phyloP scores from a whole-genome alignment of 139 green algal species.

The Coelastrella sp. region DNA sequence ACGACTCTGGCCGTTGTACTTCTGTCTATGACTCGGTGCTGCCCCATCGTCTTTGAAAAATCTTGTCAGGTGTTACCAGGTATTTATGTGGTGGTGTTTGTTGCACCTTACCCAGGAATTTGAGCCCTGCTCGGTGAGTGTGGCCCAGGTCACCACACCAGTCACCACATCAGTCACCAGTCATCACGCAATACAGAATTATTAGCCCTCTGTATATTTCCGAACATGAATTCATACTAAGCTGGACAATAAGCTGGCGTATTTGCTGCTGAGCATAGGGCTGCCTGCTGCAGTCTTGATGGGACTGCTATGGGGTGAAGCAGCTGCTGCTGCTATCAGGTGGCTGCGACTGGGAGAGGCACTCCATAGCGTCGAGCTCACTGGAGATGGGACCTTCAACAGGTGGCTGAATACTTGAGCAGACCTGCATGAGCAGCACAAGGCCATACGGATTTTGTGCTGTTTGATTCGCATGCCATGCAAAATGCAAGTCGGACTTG shows the following conservation, averaged over 20 bases:
- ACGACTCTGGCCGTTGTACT: too few relatives aligned
- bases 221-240: background rate
- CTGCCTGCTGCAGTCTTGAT: background rate
- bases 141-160: too few relatives aligned
- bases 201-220: too few relatives aligned
- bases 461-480: background rate
- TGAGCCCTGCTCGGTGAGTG: too few relatives aligned
- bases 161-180: too few relatives aligned
- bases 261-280: constrained; percentile 20
- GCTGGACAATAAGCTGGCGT: constrained; percentile 12
- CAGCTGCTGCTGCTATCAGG: background rate
- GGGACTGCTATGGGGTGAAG: background rate
- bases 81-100: too few relatives aligned
- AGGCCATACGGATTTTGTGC: background rate
- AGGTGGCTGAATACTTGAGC: constrained; percentile 36
- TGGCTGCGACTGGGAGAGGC: background rate
- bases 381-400: constrained; percentile 37
- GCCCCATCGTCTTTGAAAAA: too few relatives aligned
- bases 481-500: too few relatives aligned
- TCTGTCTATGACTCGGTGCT: too few relatives aligned
- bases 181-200: too few relatives aligned
- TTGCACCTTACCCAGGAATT: too few relatives aligned
- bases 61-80: too few relatives aligned
- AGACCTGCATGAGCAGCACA: constrained; percentile 4
- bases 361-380: constrained; percentile 12